These are phyloP conservation scores for Polygonum aviculare DNA, from an alignment of 148 eudicot species.

Conservation along the genomic window DNA sequence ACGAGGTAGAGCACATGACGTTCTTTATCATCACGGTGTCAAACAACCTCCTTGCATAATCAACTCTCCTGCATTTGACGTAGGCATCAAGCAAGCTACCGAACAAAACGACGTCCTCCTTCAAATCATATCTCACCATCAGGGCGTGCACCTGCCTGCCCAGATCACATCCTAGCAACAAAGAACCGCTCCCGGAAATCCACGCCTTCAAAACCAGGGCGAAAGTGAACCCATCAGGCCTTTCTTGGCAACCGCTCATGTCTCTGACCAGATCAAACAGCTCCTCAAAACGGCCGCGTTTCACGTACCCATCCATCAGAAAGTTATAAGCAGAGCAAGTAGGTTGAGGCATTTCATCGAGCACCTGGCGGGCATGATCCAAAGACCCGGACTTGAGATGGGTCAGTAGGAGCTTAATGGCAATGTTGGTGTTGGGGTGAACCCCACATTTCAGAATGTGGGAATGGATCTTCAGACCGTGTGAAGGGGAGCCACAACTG, in stretches of 20 bases:
- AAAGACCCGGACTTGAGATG: conserved; percentile 47
- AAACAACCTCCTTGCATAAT: conserved; percentile 65
- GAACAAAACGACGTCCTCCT: conserved; percentile 49
- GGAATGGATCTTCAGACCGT: conserved; percentile 75
- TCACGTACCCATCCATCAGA: conserved; percentile 63
- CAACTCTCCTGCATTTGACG: conserved; percentile 60
- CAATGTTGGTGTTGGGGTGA: conserved; percentile 44
- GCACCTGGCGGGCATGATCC: conserved; percentile 52
- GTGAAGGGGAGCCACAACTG: conserved; percentile 59
- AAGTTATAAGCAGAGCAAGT: conserved; percentile 71
- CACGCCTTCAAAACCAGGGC: conserved; percentile 77
- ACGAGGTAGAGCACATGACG: conserved; percentile 73
- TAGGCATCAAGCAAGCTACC: conserved; percentile 65
- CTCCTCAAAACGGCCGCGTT: conserved; percentile 28
- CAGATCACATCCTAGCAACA: conserved; percentile 13
- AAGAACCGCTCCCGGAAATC: conserved; percentile 21
- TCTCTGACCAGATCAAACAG: conserved; percentile 42
- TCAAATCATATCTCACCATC: conserved; percentile 34
- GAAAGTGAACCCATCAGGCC: conserved; percentile 69
- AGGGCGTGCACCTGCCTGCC: conserved; percentile 75
- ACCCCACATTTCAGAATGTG: conserved; percentile 65
- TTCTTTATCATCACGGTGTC: conserved; percentile 53
- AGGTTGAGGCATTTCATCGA: conserved; percentile 59
- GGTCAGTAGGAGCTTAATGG: conserved; percentile 61
- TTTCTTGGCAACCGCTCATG: conserved; percentile 27